These are phyloP conservation scores for Mallotus nudiflorus DNA, from an alignment of 345 rosid species.

Conservation along the genomic window DNA sequence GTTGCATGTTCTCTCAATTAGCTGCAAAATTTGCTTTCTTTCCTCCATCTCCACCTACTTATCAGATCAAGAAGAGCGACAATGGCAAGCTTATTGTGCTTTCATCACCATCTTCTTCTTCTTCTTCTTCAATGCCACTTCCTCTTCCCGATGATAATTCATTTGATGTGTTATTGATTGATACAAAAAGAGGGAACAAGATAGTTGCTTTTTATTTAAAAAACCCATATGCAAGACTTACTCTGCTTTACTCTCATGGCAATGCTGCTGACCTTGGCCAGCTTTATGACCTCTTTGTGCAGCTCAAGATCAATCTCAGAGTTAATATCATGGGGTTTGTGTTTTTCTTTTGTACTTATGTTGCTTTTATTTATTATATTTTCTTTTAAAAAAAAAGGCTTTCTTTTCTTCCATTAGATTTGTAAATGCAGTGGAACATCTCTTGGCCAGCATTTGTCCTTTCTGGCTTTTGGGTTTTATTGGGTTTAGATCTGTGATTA, in stretches of 20 bases:
- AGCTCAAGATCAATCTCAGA: conserved; percentile 94
- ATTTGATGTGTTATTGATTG: conserved; percentile 68
- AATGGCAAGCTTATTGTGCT: conserved; percentile 67
- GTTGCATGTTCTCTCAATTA: conserved; percentile 88
- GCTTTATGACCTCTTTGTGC: conserved; percentile 95
- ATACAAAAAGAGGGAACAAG: conserved; percentile 78
- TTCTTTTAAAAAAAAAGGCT: neutral
- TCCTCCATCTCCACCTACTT: conserved; percentile 96
- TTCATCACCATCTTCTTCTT: conserved; percentile 42
- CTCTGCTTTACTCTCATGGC: conserved; percentile 93
- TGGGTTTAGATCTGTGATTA: conserved; percentile 40
- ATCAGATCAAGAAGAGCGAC: conserved; percentile 64
- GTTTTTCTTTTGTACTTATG: neutral
- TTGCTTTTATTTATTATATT: neutral
- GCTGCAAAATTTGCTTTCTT: conserved; percentile 98
- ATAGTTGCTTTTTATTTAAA: conserved; percentile 79
- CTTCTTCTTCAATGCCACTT: conserved; percentile 48
- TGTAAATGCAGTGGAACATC: neutral
- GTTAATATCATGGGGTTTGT: conserved; percentile 95
- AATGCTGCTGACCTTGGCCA: conserved; percentile 99
- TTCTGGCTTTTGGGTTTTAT: conserved; percentile 12
- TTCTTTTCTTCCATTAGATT: neutral
- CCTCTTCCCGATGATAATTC: conserved; percentile 68
- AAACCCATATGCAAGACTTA: conserved; percentile 89
- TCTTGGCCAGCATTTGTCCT: conserved; percentile 5